These are phyloP conservation scores for Juglanconis juglandina DNA, from an alignment of 2,329 filamentous ascomycete genomes.

Conservation along the genomic window DNA sequence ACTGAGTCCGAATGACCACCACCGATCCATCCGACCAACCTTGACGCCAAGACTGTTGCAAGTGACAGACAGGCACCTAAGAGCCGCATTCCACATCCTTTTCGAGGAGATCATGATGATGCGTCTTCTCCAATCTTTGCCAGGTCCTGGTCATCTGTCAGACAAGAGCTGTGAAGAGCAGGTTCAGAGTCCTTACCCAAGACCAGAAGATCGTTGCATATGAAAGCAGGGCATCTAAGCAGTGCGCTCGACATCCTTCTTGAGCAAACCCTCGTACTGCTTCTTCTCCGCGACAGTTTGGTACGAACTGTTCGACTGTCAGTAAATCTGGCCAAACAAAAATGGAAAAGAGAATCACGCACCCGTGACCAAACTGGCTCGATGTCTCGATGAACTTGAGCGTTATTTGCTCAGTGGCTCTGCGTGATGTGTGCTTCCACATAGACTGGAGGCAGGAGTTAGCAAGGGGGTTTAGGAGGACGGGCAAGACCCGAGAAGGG, in stretches of 20 bases:
- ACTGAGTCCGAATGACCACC: constrained; percentile 14
- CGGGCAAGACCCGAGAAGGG: too few relatives aligned
- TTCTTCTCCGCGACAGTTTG: constrained; percentile 98
- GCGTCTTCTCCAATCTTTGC: background rate
- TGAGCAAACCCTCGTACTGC: constrained; percentile 95
- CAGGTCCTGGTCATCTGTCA: background rate
- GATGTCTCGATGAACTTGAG: constrained; percentile 99
- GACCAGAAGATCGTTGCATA: constrained; percentile 52
- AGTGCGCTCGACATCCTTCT: constrained; percentile 75
- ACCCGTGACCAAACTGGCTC: constrained; percentile 86
- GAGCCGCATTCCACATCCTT: too few relatives aligned
- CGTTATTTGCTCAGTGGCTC: constrained; percentile 96
- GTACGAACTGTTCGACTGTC: constrained; percentile 48
- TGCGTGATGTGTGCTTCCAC: constrained; percentile 93
- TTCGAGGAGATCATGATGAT: too few relatives aligned
- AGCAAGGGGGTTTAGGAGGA: too few relatives aligned
- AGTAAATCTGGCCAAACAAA: too few relatives aligned
- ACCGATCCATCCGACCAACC: constrained; percentile 15
- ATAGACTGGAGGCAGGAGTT: constrained; percentile 57
- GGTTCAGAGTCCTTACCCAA: constrained; percentile 28
- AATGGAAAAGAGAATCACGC: constrained; percentile 28
- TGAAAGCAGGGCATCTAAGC: constrained; percentile 39
- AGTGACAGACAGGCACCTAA: too few relatives aligned
- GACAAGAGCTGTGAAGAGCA: too few relatives aligned
- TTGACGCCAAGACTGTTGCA: background rate